Evolutionary conservation across 441 rosid species (phyloP), one percentile per base, ranked within the genome.

Genomic region (Mallotus japonicus): DNA sequence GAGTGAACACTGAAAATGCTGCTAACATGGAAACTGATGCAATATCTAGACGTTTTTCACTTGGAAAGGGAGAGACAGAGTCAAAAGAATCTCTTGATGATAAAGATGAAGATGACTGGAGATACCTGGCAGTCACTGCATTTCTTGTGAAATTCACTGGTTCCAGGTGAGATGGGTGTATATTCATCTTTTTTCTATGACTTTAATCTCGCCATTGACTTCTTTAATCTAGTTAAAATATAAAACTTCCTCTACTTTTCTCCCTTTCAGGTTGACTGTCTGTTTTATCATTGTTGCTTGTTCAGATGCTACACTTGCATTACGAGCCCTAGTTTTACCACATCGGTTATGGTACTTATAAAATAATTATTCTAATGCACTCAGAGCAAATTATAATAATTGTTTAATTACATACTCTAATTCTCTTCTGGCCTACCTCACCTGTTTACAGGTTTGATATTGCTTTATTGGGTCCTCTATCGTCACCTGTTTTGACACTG

Each of bases 121-220:
- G 99, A 90, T 90, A 91, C 84, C 83, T 95, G 68, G 95, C 97
- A 24, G 92, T 94, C 75, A 93, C 98, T 64, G 89, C 96, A 57
- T 95, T 95, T 88, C 92, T 91, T 67, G 95, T 91, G 67, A 93
- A 83, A 84, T 76, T 81, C 80, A 67, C 78, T 73, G 89, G 89
- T 78, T 93, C 95, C 81, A 87, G 96, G 98, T 91, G 67, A 80
- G 84, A 78, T 56, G 65, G 54, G 32, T 59, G 28, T n/a, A 22
- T 54, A 66, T 62, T 58, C 20, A 58, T 15, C 22, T 24, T 58
- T 40, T 61, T 63, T 20, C 24, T 24, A 42, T 22, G 17, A 32
- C 12, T n/a, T 59, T 53, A 14, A n/a, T 62, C 58, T 32, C 34
- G 8, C 40, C 15, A 6, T 55, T 61, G 42, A 24, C 55, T 62